Evolutionary conservation across 2,329 filamentous ascomycete species (phyloP), one percentile per base, ranked within the genome.

Genomic region (Aurifilum marmelostoma): DNA sequence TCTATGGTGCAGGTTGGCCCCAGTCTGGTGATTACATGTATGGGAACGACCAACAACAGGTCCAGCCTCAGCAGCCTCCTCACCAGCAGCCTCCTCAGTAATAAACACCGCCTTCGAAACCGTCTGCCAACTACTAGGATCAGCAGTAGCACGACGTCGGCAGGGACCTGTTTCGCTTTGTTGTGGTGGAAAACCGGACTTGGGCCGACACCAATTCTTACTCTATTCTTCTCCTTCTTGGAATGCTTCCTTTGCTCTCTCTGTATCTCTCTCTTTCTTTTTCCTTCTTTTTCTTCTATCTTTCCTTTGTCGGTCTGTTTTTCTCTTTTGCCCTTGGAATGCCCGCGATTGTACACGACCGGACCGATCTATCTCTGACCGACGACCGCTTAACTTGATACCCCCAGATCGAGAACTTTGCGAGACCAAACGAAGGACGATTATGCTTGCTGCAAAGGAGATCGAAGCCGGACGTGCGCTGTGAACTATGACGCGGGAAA

Each of bases 21-120:
- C 70, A 79, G 71, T 66, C 78, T 70, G 77, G 73, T 63, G 75
- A 67, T 41, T 71, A 71, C 37, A 63, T 64, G 64, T 71, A 71
- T 43, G 69, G 69, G 27, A 60, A 37, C 16, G 67, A 71, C 43
- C 79, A 80, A 73, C 81, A 78, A 68, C 80, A 80, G 71, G 79
- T 76, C 70, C 77, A 78, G 63, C 72, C 70, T 43, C 77, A 74
- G 65, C 77, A 80, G 72, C 80, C 78, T 61, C 79, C 77, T 11
- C 64, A 66, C 14, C 63, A 59, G 8, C 67, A 68, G 62, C 32
- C 64, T 6, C 52, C 60, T 9, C 69, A 71, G 47, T 63, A 68
- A 39, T 67, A 67, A 43, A 64, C 63, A 50, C 67, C 64, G 21
- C 69, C 67, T n/a, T 58, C 64, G 9, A 67, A 67, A 16, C 64